A percentile compares a stretch with the other conserved stretches of the same genome.
Evolutionary conservation across 495 filamentous ascomycete species (phyloP).

Genomic region (Thermothielavioides terrestris): DNA sequence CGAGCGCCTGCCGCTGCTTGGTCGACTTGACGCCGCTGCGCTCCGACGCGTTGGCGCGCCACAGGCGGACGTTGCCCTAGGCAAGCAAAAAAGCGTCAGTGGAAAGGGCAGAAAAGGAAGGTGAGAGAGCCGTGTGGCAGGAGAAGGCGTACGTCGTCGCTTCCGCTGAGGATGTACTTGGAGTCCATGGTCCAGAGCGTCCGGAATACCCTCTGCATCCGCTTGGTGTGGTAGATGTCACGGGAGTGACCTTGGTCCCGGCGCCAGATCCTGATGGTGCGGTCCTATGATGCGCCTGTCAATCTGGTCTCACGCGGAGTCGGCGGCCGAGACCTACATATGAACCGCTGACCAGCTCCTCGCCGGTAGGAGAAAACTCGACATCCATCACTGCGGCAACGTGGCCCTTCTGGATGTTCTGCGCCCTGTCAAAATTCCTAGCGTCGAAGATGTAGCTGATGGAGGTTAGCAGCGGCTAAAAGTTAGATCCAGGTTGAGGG

Average conservation of each 20-base stretch:
- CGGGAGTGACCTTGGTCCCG: conserved; percentile 72
- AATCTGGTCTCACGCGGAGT: too few species aligned
- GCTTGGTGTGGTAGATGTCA: conserved; percentile 94
- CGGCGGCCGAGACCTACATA: conserved; percentile 67
- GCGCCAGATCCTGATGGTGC: conserved; percentile 59
- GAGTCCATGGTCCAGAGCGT: conserved; percentile 77
- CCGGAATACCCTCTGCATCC: conserved; percentile 86
- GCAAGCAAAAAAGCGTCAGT: neutral
- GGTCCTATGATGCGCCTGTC: too few species aligned
- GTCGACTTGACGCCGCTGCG: conserved; percentile 79
- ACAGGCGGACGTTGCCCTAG: conserved; percentile 77
- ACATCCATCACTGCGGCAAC: conserved; percentile 96
- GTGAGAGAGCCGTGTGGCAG: too few species aligned
- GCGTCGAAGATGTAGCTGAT: conserved; percentile 29
- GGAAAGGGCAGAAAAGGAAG: neutral
- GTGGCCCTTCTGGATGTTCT: conserved; percentile 89
- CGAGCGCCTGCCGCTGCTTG: conserved; percentile 73
- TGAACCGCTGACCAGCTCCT: conserved; percentile 83
- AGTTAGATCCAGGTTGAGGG: neutral
- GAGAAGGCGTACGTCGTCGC: conserved; percentile 52
- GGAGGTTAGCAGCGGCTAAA: neutral
- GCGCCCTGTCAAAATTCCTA: conserved; percentile 42
- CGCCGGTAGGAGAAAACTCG: conserved; percentile 87
- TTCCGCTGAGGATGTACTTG: conserved; percentile 76
- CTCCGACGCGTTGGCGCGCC: conserved; percentile 81